Evolutionary conservation across 2,329 filamentous ascomycete species (phyloP), one percentile per base, ranked within the genome.

Genomic region (Zymoseptoria passerinii): DNA sequence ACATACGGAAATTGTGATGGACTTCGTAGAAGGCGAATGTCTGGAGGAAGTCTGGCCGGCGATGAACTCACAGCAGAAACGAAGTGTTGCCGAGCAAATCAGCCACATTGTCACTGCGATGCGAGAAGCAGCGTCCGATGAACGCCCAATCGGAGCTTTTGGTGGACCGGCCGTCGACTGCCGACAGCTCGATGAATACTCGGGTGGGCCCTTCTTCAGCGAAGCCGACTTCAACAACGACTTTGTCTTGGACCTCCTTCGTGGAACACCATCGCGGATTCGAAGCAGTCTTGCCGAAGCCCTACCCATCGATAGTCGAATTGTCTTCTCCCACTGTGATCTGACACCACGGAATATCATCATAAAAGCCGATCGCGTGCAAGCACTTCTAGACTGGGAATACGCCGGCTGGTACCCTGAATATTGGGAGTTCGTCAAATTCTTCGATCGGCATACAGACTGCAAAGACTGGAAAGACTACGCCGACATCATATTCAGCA

Each of bases 351-450:
- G 59, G 0, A 66, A 67, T 28, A 65, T 67, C 51, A 62, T 67
- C 6, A 58, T 65, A 19, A 50, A 58, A 16, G 55, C 54, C 13
- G 60, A 56, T 27, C 40, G 48, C 1, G 55, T 65, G n/a, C 28
- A 54, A 20, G 63, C 52, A 9, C 54, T 66, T 10, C 18, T 67
- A 10, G 66, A 66, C 53, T 67, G 61, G 65, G 62, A 67, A 51
- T 61, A 50, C 13, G 50, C 60, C 52, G 62, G 65, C 18, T 65
- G 61, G 61, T 65, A 61, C 48, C 63, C 65, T n/a, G 63, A 65
- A 48, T 61, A 64, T 48, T 66, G 58, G 56, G 62, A 66, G 48
- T 67, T 63, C 28, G 55, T 62, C 27, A 64, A 64, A 29, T 64
- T 64, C 54, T 63, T 63, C 18, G 61, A 61, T 3, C 54, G 57